These are phyloP conservation scores for Ganoderma boninense DNA, from an alignment of 1,284 basidiomycete species.

Conservation along the genomic window DNA sequence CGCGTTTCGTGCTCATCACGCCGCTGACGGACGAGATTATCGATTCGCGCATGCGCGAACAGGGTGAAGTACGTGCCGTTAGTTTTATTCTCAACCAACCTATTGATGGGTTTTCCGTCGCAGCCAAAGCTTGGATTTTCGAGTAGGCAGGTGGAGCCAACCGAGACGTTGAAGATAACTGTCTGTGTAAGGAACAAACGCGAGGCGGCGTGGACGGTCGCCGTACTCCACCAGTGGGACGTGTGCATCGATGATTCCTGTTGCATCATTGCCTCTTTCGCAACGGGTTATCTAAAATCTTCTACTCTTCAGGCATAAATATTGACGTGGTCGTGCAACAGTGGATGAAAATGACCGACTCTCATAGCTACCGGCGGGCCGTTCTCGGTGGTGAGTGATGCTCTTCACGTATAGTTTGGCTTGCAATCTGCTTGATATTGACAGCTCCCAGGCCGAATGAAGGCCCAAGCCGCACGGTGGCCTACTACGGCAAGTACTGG, in stretches of 20 bases:
- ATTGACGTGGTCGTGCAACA: constrained; percentile 37
- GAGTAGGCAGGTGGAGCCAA: constrained; percentile 89
- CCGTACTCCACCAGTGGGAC: constrained; percentile 94
- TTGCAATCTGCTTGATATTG: neutral
- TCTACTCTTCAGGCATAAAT: neutral
- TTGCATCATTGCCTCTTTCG: constrained; percentile 81
- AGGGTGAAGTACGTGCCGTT: constrained; percentile 80
- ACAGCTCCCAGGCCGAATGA: constrained; percentile 85
- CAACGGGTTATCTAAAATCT: constrained; percentile 53
- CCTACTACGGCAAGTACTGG: constrained; percentile 81
- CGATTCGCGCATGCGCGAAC: constrained; percentile 79
- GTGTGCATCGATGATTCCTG: constrained; percentile 80
- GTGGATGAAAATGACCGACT: constrained; percentile 81
- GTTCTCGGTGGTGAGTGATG: constrained; percentile 77
- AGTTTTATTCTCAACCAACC: no score
- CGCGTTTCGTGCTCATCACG: constrained; percentile 81
- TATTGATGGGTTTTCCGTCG: no score
- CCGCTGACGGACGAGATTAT: constrained; percentile 88
- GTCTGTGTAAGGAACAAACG: constrained; percentile 81
- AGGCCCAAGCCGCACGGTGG: constrained; percentile 64
- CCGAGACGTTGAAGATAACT: constrained; percentile 74
- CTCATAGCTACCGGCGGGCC: constrained; percentile 80
- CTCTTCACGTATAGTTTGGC: neutral
- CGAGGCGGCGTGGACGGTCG: constrained; percentile 84
- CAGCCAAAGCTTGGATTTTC: constrained; percentile 81